Evolutionary conservation across 371 early-diverging fungal species (phyloP).

Genomic region (Haplosporangium sp.): DNA sequence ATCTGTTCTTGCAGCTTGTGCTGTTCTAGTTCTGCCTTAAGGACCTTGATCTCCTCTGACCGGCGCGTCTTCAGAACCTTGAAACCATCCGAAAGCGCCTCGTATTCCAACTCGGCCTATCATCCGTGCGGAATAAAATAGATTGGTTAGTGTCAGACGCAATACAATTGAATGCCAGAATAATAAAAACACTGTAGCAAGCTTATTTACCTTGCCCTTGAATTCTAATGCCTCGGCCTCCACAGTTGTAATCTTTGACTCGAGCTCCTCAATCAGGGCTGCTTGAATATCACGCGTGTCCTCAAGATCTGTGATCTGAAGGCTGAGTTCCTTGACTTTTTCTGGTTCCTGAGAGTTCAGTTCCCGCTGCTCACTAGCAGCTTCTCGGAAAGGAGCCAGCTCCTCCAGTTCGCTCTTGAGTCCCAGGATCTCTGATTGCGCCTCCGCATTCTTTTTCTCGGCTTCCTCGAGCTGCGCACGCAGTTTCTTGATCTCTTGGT

Average conservation of each 20-base stretch:
- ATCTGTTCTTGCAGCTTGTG: conserved; percentile 54
- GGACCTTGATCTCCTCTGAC: conserved; percentile 45
- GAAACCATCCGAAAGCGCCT: conserved; percentile 48
- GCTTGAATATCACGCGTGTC: conserved; percentile 48
- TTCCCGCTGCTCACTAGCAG: conserved; percentile 32
- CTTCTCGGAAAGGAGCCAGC: conserved; percentile 37
- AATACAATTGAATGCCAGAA: conserved; percentile 4
- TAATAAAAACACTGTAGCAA: no score
- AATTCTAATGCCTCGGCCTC: conserved; percentile 50
- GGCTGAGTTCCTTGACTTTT: conserved; percentile 41
- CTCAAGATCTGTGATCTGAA: conserved; percentile 40
- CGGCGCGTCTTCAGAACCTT: conserved; percentile 49
- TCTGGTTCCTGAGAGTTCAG: conserved; percentile 27
- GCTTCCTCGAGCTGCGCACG: conserved; percentile 31
- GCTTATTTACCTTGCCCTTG: conserved; percentile 46
- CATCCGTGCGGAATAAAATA: background rate
- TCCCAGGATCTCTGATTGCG: conserved; percentile 22
- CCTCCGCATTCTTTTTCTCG: conserved; percentile 19
- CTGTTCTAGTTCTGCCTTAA: conserved; percentile 48
- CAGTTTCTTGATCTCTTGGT: conserved; percentile 43
- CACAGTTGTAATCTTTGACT: conserved; percentile 43
- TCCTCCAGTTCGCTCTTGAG: conserved; percentile 39
- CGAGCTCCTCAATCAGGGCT: conserved; percentile 46
- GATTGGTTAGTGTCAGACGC: background rate
- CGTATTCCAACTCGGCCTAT: conserved; percentile 49